Base-by-base conservation (phyloP, 345 rosid species). In the Eutrema japonicum region DNA sequence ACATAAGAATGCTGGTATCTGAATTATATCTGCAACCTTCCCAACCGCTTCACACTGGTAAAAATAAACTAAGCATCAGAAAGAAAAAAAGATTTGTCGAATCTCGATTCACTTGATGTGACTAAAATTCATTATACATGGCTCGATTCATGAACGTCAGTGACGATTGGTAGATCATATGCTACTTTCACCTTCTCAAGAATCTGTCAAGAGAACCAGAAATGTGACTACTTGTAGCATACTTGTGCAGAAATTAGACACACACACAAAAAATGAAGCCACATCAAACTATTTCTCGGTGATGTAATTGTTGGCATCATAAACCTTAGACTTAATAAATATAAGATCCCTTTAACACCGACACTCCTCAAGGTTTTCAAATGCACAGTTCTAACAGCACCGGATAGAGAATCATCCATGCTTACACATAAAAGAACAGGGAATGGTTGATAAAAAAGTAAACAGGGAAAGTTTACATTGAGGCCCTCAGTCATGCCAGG, bases 1-100 rank as follows among this genome's bases (percentile, higher is more conserved):
- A 13, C 98, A 90, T 53, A 90, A 82, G 71, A 93, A 93, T 66
- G 97, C 98, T 10, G 98, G 98, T 73, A 93, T 93, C 82, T 90
- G 97, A 77, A 93, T 89, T 67, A 93, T 84, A 81, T 93, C 97
- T 30, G 90, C 97, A 72, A 90, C 93, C 83, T 66, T 84, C 32
- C 96, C 93, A n/a, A 87, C 98, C 33, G 75, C 77, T 77, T 90
- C 98, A 80, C 98, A 90, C 96, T 90, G 81, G 56, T 2, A 70
- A 56, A 66, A 36, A 64, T 57, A 57, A 43, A 76, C 18, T 1
- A 58, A 57, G 33, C 33, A 64, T 43, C 32, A 68, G 35, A 57
- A 70, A 40, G 2, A 8, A 74, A 49, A 45, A 26, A 50, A 48
- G 52, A 61, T 13, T 62, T 27, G 40, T 37, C 53, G 10, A 71